Percentiles rank a stretch among this genome's conserved stretches.
phyloP scores from a whole-genome alignment of 2,329 filamentous ascomycete genomes.

The Venturia asperata region DNA sequence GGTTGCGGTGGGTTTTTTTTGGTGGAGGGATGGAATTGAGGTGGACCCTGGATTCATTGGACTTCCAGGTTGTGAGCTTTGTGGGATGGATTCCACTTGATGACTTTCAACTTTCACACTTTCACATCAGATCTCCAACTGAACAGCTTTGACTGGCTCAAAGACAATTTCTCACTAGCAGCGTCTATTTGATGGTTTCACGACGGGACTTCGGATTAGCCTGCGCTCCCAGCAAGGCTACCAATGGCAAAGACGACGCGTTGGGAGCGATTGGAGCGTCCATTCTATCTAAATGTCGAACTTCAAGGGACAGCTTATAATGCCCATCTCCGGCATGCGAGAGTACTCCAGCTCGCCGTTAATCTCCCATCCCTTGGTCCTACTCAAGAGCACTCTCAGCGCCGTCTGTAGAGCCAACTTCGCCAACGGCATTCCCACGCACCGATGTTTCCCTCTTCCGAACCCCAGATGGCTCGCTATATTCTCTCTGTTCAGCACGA shows the following conservation, averaged over 20 bases:
- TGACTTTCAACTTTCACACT: not conserved
- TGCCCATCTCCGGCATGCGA: conserved; percentile 20
- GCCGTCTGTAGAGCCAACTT: conserved; percentile 15
- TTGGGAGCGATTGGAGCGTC: not conserved
- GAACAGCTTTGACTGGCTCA: not conserved
- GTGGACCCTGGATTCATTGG: conserved; percentile 4
- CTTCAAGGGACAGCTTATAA: conserved; percentile 19
- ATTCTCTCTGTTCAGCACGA: conserved; percentile 17
- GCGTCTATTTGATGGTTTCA: not conserved
- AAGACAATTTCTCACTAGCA: too few species aligned
- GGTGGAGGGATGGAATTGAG: not conserved
- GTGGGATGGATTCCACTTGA: too few species aligned
- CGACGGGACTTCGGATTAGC: not conserved
- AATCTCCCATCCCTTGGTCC: conserved; percentile 18
- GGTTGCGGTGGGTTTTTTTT: not conserved
- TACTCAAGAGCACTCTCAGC: conserved; percentile 6
- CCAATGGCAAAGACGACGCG: not conserved
- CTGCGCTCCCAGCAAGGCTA: not conserved
- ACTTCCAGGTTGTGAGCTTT: not conserved
- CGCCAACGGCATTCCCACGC: conserved; percentile 18
- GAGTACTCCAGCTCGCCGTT: conserved; percentile 18
- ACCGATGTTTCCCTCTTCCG: conserved; percentile 17
- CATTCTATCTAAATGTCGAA: conserved; percentile 6
- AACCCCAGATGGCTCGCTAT: conserved; percentile 19
- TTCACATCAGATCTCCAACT: not conserved